Evolutionary conservation across 2,329 filamentous ascomycete species (phyloP).

Genomic region (Trichoderma simmonsii): DNA sequence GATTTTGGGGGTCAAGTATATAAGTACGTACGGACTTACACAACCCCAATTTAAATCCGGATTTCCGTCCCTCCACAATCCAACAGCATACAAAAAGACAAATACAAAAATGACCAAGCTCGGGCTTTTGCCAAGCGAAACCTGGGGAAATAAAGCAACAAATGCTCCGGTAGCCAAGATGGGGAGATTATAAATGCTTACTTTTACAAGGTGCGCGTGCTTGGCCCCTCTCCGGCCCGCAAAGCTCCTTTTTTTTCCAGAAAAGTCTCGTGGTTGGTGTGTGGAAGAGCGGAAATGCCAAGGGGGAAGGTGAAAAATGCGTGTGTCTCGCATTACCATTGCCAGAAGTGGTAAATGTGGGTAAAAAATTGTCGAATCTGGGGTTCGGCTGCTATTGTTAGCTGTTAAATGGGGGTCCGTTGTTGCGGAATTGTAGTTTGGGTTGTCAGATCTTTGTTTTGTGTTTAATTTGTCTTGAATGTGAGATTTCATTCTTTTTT

Average conservation of each 20-base stretch:
- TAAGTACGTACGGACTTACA: background rate
- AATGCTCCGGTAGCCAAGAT: background rate
- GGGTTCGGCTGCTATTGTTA: background rate
- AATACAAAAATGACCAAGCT: background rate
- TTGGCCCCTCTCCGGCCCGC: background rate
- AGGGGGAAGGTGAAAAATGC: background rate
- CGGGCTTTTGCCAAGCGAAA: background rate
- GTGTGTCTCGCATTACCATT: background rate
- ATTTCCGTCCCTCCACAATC: background rate
- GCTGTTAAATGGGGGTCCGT: no score
- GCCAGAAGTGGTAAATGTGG: background rate
- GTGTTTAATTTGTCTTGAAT: background rate
- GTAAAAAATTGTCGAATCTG: background rate
- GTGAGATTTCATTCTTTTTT: background rate
- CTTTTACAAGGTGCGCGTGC: background rate
- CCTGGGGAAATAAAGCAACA: background rate
- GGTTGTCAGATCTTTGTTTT: background rate
- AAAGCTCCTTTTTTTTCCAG: background rate
- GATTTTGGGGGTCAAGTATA: background rate
- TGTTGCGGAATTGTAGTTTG: background rate
- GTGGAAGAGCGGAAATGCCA: background rate
- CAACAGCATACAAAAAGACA: background rate
- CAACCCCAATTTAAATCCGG: background rate
- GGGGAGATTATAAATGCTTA: slow-evolving; percentile 5
- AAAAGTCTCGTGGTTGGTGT: background rate